Evolutionary conservation across 1,139 yeast genomes (phyloP), one percentile per base, ranked within the genome.

Genomic region (Blastobotrys indianensis): DNA sequence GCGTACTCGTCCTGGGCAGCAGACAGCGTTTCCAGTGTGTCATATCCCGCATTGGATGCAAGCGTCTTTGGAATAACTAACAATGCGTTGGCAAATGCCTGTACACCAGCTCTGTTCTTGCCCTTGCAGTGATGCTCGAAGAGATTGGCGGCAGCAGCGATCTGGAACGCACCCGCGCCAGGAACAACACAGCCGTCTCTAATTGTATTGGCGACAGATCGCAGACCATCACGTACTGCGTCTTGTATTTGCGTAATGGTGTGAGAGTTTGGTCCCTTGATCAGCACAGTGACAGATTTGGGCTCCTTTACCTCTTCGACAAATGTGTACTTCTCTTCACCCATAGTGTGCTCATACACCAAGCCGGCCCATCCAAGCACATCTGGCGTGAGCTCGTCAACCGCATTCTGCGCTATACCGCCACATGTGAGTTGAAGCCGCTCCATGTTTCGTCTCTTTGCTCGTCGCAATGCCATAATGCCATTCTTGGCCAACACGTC

Each of bases 401-500:
- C 97, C 12, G 96, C 84, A 69, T 94, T 94, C 69, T 90, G 97
- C 9, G 98, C 98, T 63, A 85, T 94, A 57, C 98, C 99, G 25
- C 97, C 98, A 57, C 95, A 86, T 41, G 90, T 88, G 51, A 94
- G 76, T 69, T 94, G 99, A 61, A 94, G 76, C 64, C 99, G 81
- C 70, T 94, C 99, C 98, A 94, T 92, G 67, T 94, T 94, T 72
- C 99, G 83, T 74, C 99, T 80, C 74, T 94, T 94, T 40, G 99
- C 99, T 65, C 98, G 81, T 73, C 99, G 82, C 59, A 94, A 75
- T 1, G 98, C 98, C 58, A 92, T 73, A 57, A 94, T 92, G 55
- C 86, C 87, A 67, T 94, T 85, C 65, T 87, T 88, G 45, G 97
- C 97, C 55, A 94, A 75, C 11, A 90, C 82, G 64, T 94, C 98